Evolutionary conservation across 345 rosid species (phyloP).

Genomic region (Turritis glabra): DNA sequence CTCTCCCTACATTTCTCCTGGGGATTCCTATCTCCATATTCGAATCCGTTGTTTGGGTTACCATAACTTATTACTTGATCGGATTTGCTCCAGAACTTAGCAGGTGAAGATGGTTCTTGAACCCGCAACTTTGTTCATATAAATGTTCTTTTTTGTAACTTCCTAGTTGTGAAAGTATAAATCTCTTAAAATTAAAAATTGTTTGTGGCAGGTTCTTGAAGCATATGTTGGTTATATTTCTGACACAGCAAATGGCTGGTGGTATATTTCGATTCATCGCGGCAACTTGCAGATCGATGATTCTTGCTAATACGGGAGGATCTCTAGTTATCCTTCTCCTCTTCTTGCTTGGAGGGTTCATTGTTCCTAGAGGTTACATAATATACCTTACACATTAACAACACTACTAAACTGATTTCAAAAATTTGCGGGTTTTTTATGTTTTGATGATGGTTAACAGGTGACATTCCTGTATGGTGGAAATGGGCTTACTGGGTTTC

Average conservation of each 20-base stretch:
- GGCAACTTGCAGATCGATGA: slow-evolving; percentile 73
- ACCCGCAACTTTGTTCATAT: too few species aligned
- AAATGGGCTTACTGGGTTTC: slow-evolving; percentile 92
- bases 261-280: slow-evolving; percentile 70
- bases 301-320: slow-evolving; percentile 82
- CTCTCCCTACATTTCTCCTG: slow-evolving; percentile 67
- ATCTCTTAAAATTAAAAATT: too few species aligned
- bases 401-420: background rate
- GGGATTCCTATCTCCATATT: slow-evolving; percentile 65
- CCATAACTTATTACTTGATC: slow-evolving; percentile 57
- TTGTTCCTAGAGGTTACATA: slow-evolving; percentile 61
- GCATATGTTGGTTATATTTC: slow-evolving; percentile 60
- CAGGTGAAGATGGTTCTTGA: slow-evolving; percentile 49
- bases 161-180: background rate
- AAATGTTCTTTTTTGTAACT: too few species aligned
- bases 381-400: background rate
- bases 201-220: slow-evolving; percentile 98
- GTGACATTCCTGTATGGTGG: slow-evolving; percentile 81
- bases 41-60: slow-evolving; percentile 73
- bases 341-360: slow-evolving; percentile 88
- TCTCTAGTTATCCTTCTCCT: slow-evolving; percentile 64
- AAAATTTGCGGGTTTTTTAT: background rate
- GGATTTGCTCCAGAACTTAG: slow-evolving; percentile 78
- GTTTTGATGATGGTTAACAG: slow-evolving; percentile 43
- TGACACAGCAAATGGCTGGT: slow-evolving; percentile 86